Conservation (phyloP, 495 filamentous ascomycete species). For the Amphirosellinia nigrospora region DNA sequence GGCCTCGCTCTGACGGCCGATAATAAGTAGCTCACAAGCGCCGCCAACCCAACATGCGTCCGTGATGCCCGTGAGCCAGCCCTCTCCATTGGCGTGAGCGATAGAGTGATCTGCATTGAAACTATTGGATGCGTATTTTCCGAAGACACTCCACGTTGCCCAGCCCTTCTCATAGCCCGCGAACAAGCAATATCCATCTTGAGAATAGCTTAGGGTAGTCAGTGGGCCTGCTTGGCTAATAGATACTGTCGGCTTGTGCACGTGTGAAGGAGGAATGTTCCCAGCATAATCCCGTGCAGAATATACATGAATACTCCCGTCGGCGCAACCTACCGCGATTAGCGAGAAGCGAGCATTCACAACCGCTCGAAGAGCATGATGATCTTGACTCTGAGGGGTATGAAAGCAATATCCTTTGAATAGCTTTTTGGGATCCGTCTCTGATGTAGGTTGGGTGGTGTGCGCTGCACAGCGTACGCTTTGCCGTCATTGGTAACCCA, state of each 20-base stretch:
- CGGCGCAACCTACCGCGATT: slow-evolving; percentile 82
- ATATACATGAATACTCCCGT: slow-evolving; percentile 84
- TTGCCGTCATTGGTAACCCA: slow-evolving; percentile 92
- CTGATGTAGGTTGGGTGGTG: slow-evolving; percentile 35
- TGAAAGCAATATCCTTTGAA: slow-evolving; percentile 95
- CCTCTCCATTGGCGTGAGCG: slow-evolving; percentile 70
- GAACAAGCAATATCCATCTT: slow-evolving; percentile 96
- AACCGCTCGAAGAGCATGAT: slow-evolving; percentile 72
- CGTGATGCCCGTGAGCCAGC: slow-evolving; percentile 77
- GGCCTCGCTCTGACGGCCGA: slow-evolving; percentile 70
- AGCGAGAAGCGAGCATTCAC: slow-evolving; percentile 95
- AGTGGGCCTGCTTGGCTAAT: slow-evolving; percentile 67
- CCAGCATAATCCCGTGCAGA: slow-evolving; percentile 91
- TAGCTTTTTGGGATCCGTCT: slow-evolving; percentile 63
- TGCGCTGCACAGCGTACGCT: slow-evolving; percentile 89
- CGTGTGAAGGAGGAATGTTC: slow-evolving; percentile 89
- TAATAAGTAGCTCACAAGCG: slow-evolving; percentile 82
- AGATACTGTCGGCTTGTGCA: slow-evolving; percentile 70
- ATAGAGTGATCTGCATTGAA: slow-evolving; percentile 72
- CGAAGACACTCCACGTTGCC: slow-evolving; percentile 97
- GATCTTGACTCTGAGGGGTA: slow-evolving; percentile 61
- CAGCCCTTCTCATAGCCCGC: slow-evolving; percentile 92
- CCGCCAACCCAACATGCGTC: slow-evolving; percentile 86
- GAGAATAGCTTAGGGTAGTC: slow-evolving; percentile 83
- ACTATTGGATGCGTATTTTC: slow-evolving; percentile 82